Percentiles rank a stretch among this genome's conserved stretches.
These are phyloP conservation scores for Blastobotrys americana DNA, from an alignment of 805 yeast species.

Conservation along the genomic window DNA sequence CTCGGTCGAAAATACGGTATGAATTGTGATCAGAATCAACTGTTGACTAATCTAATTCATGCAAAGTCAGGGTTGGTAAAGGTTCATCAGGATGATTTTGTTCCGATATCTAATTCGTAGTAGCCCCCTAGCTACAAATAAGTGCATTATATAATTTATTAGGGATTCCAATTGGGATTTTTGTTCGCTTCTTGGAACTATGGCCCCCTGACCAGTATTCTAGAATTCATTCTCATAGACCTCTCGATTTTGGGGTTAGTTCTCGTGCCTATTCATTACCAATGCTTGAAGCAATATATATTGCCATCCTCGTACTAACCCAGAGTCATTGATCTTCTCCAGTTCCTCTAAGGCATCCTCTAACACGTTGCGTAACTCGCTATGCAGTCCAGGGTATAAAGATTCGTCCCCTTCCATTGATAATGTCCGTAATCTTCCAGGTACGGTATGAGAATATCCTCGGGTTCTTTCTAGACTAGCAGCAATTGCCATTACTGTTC, in stretches of 20 bases:
- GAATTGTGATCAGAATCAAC: slow-evolving; percentile 40
- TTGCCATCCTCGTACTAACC: neutral
- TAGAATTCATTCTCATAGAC: too few species aligned
- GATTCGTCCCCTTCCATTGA: slow-evolving; percentile 5
- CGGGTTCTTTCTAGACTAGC: slow-evolving; percentile 7
- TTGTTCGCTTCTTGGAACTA: too few species aligned
- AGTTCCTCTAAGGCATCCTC: neutral
- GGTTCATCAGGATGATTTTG: too few species aligned
- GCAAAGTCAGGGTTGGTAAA: slow-evolving; percentile 29
- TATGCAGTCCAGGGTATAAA: neutral
- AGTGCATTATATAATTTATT: too few species aligned
- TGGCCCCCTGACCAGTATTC: too few species aligned
- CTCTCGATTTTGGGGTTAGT: too few species aligned
- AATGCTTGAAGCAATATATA: too few species aligned
- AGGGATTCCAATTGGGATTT: too few species aligned
- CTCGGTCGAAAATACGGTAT: slow-evolving; percentile 43
- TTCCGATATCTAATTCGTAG: too few species aligned
- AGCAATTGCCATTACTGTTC: slow-evolving; percentile 72
- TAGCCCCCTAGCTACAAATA: too few species aligned
- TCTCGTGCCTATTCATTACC: too few species aligned
- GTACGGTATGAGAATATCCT: slow-evolving; percentile 1
- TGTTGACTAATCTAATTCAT: slow-evolving; percentile 39
- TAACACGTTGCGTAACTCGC: neutral
- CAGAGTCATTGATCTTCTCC: neutral
- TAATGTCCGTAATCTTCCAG: slow-evolving; percentile 3